phyloP scores from a whole-genome alignment of 805 yeast genomes.

The Lipomyces oligophaga region DNA sequence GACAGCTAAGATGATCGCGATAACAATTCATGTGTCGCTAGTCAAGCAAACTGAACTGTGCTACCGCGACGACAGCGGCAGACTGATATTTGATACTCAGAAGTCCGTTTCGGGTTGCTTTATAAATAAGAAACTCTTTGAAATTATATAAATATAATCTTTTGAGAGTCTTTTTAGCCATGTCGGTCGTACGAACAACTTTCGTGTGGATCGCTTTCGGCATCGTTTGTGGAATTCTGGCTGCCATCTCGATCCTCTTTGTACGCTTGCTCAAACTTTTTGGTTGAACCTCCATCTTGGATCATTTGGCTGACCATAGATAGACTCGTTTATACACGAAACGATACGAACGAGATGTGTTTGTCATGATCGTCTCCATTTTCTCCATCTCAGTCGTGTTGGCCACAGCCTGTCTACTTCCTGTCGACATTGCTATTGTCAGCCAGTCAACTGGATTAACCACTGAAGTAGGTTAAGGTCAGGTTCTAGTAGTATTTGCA shows the following conservation, averaged over 20 bases:
- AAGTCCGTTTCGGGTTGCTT: too few species aligned
- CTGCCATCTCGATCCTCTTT: slow-evolving; percentile 21
- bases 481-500: too few species aligned
- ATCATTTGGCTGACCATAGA: neutral
- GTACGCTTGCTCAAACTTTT: slow-evolving; percentile 14
- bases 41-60: too few species aligned
- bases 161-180: too few species aligned
- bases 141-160: too few species aligned
- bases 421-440: slow-evolving; percentile 31
- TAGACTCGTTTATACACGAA: slow-evolving; percentile 26
- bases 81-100: neutral
- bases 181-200: slow-evolving; percentile 28
- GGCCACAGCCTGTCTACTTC: slow-evolving; percentile 28
- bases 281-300: too few species aligned
- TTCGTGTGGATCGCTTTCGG: slow-evolving; percentile 31
- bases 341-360: slow-evolving; percentile 28
- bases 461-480: slow-evolving; percentile 6
- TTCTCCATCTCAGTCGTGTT: slow-evolving; percentile 29
- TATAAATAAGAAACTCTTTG: too few species aligned
- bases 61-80: neutral
- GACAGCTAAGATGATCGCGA: too few species aligned
- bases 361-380: slow-evolving; percentile 27
- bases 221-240: slow-evolving; percentile 25
- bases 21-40: too few species aligned
- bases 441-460: slow-evolving; percentile 19